Evolutionary conservation across 176 grass and related monocot species (phyloP), one percentile per base, ranked within the genome.

Genomic region (Cenchrus americanus): DNA sequence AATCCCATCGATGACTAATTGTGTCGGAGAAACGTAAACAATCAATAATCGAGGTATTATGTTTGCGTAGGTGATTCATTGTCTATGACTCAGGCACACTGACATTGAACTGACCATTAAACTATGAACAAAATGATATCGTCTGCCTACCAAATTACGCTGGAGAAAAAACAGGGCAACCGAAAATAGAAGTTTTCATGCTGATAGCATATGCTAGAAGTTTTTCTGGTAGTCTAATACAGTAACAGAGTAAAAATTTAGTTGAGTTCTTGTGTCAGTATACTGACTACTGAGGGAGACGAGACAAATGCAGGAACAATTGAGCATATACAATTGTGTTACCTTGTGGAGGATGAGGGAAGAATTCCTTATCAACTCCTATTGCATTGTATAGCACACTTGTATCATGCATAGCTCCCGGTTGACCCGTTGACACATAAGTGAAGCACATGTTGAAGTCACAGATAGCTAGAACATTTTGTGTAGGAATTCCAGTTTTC

Each of bases 1-100:
- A 78, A 71, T 48, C 30, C 75, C 83, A 70, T 71, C 83, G 49
- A 4, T 41, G 53, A 78, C 75, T 78, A 69, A 27, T 52, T 41
- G 6, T 79, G 75, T 71, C 65, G 27, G 75, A 71, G 41, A 21
- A n/a, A 62, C 69, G 21, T 22, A 62, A 17, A 40, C 69, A 71
- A 78, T n/a, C 17, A 51, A 23, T 51, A 19, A 50, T 62, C 34
- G 43, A 24, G 8, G 6, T 14, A 42, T 62, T 11, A 27, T 30
- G 83, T 63, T 69, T 71, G 59, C 21, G 19, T 19, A 72, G 19
- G 18, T 15, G 74, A 32, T 50, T 54, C 0, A 10, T n/a, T 74
- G 49, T 73, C 71, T 12, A 11, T 37, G 71, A 74, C 5, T 8
- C 50, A 37, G 51, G 64, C 11, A 10, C 15, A 21, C n/a, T n/a